These are phyloP conservation scores for Alternaria tenuissima DNA, from an alignment of 2,329 filamentous ascomycete genomes.

Conservation along the genomic window DNA sequence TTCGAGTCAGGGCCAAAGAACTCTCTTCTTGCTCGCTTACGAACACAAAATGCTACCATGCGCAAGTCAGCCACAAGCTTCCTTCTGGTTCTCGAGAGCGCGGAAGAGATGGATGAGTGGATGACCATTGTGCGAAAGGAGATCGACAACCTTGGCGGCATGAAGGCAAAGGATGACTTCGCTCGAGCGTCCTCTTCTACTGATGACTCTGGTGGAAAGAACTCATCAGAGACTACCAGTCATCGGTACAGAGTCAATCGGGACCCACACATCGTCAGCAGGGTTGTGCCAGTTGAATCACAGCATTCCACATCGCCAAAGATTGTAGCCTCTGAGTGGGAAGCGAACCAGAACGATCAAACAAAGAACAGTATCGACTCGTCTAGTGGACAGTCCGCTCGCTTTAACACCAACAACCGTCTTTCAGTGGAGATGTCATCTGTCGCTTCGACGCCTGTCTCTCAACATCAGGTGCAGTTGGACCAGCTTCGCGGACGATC, in stretches of 20 bases:
- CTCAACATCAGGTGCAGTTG: conserved; percentile 47
- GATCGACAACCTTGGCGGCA: conserved; percentile 75
- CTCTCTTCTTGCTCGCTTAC: conserved; percentile 71
- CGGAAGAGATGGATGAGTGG: conserved; percentile 80
- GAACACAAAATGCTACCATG: conserved; percentile 64
- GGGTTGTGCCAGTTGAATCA: conserved; percentile 46
- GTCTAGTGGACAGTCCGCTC: conserved; percentile 38
- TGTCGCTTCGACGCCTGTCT: conserved; percentile 44
- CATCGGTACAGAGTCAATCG: conserved; percentile 51
- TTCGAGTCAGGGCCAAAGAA: conserved; percentile 55
- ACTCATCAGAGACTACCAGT: conserved; percentile 40
- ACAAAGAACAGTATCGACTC: conserved; percentile 42
- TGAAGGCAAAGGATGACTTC: conserved; percentile 55
- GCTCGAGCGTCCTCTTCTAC: conserved; percentile 39
- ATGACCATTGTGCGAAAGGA: conserved; percentile 72
- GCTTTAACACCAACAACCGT: conserved; percentile 36
- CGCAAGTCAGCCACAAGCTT: conserved; percentile 69
- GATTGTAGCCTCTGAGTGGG: conserved; percentile 44
- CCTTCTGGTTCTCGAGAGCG: conserved; percentile 75
- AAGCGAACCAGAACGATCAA: conserved; percentile 37
- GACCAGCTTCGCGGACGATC: conserved; percentile 50
- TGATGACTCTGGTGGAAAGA: conserved; percentile 35
- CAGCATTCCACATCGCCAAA: conserved; percentile 42
- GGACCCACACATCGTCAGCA: conserved; percentile 43
- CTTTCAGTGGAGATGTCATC: conserved; percentile 49